phyloP scores from a whole-genome alignment of 140 eudicot genomes.

The Senecio squalidus region DNA sequence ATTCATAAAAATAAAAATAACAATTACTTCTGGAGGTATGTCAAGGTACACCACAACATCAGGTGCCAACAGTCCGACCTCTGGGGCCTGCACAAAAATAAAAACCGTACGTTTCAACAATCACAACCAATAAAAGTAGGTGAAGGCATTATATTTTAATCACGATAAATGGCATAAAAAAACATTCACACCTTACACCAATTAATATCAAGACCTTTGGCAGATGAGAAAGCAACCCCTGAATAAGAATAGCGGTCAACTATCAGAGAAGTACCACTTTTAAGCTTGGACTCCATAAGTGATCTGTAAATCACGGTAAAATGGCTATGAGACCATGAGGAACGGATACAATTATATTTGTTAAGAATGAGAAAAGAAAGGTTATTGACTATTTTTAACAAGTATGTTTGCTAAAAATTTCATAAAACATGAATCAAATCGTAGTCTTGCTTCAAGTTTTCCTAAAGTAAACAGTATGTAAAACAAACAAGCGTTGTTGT shows the following conservation, averaged over 20 bases:
- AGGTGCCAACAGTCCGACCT: constrained; percentile 87
- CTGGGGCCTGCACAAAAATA: constrained; percentile 67
- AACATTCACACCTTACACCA: constrained; percentile 90
- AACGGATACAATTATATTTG: background rate
- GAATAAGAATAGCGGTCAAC: constrained; percentile 96
- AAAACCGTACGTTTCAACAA: background rate
- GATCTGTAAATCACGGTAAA: constrained; percentile 37
- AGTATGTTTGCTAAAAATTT: no score
- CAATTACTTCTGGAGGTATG: constrained; percentile 80
- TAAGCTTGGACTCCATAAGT: constrained; percentile 78
- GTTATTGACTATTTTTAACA: no score
- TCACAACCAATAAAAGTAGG: background rate
- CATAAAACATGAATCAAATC: background rate
- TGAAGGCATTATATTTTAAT: background rate
- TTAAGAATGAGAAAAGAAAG: background rate
- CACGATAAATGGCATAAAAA: no score
- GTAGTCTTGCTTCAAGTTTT: background rate
- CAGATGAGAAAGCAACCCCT: constrained; percentile 95
- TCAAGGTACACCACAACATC: constrained; percentile 86
- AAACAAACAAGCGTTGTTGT: background rate
- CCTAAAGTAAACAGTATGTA: background rate
- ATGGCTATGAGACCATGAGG: background rate
- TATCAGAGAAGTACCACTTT: constrained; percentile 73
- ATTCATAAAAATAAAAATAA: background rate
- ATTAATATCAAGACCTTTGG: constrained; percentile 84